phyloP scores from a whole-genome alignment of 2,329 filamentous ascomycete species.

The Botrytis pseudocinerea region DNA sequence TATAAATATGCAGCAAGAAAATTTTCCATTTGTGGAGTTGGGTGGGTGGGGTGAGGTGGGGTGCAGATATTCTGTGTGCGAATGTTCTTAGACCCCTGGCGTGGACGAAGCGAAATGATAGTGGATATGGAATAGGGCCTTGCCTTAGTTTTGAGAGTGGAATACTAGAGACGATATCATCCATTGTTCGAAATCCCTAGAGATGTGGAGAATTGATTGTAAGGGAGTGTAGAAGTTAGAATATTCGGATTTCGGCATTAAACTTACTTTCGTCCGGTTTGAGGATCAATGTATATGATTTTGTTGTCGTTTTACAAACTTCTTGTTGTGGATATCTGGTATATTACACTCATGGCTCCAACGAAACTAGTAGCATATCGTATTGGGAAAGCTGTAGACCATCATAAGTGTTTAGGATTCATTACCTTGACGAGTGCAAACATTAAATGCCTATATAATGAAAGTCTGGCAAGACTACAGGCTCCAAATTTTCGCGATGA shows the following conservation, averaged over 20 bases:
- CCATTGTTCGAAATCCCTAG: neutral
- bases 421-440: neutral
- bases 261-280: neutral
- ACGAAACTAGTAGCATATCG: neutral
- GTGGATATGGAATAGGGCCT: neutral
- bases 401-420: neutral
- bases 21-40: neutral
- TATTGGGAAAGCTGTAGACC: too few species aligned
- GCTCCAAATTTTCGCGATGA: neutral
- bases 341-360: neutral
- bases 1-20: neutral
- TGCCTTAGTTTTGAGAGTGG: neutral
- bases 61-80: neutral
- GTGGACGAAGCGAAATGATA: neutral
- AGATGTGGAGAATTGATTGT: fast-evolving
- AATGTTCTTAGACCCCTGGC: neutral
- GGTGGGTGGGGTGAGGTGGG: neutral
- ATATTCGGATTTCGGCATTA: neutral
- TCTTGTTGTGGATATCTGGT: neutral
- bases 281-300: neutral
- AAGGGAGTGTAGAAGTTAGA: neutral
- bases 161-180: neutral
- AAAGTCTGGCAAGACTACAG: too few species aligned
- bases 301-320: neutral
- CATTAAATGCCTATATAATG: neutral